Base-by-base conservation (phyloP, 768 basidiomycete species). In the Amanita subjunquillea region DNA sequence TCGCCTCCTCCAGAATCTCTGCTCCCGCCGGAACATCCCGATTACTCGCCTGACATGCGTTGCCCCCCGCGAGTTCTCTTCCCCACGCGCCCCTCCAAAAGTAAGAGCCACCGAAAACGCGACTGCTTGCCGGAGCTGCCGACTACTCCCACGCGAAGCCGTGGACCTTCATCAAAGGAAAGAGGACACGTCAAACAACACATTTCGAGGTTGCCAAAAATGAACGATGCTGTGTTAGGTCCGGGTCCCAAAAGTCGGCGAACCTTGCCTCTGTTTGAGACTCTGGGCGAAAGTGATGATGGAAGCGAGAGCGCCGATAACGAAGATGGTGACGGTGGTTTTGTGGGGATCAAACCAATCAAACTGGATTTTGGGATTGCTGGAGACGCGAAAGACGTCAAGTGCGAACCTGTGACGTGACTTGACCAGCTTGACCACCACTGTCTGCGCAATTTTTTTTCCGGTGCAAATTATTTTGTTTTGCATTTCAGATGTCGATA, bases 31-130 rank as follows among this genome's bases (percentile, higher is more conserved):
- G 70, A 77, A 6, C 76, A 88, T 58, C 82, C 82, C 0, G 82
- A 86, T 48, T 89, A 72, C 60, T 80, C 82, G 34, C 82, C 82
- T 1, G 65, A 70, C 1, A 69, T 76, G 9, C 67, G 70, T 9
- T 79, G 77, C 44, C 72, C 76, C 2, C 83, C 85, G 0, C 78
- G 72, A 58, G 67, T 77, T 32, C 69, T 87, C 9, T 87, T 86
- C 63, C 71, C 75, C 2, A 53, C 56, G 7, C 63, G 66, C 2
- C 63, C 56, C 5, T 56, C 58, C 27, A 58, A 13, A 34, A 34
- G 34, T 34, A 34, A 58, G 57, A 45, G 51, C 27, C 57, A 47
- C 20, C 32, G 46, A 12, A 50, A 41, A 22, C 27, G 10, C 6
- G 41, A 37, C 2, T 40, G 23, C 9, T 23, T 34, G 25, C 34